Evolutionary conservation across 768 basidiomycete genomes (phyloP).

Genomic region (Tulasnella sp.): DNA sequence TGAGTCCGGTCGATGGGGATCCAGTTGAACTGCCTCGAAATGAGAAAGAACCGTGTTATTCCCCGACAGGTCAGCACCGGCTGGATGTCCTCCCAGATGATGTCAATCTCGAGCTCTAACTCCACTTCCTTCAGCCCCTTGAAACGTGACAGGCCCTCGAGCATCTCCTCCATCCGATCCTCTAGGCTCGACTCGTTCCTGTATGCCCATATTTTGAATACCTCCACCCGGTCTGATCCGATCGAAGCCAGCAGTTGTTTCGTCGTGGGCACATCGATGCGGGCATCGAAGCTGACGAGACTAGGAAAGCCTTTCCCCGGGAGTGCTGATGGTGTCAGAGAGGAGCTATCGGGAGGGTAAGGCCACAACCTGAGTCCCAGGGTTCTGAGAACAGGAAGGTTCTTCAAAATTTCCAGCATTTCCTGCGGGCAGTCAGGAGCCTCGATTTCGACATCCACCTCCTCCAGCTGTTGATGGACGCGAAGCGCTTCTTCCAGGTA

Average conservation of each 20-base stretch:
- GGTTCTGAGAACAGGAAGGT: background rate
- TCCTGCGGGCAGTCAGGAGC: background rate
- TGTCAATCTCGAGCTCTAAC: no score
- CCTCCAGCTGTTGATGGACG: background rate
- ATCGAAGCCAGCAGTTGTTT: background rate
- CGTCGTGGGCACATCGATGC: background rate
- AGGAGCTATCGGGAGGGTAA: background rate
- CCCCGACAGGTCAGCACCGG: background rate
- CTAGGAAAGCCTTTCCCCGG: background rate
- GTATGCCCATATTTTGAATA: background rate
- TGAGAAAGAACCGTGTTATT: background rate
- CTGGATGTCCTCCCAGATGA: background rate
- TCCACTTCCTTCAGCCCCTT: no score
- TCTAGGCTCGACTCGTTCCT: no score
- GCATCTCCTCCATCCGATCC: no score
- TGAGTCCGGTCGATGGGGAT: background rate
- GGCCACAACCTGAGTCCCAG: background rate
- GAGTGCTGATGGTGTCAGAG: background rate
- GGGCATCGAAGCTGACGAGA: background rate
- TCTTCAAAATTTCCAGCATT: background rate
- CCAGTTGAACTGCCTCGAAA: background rate
- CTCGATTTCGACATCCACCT: background rate
- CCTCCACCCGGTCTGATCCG: background rate
- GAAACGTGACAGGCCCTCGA: no score
- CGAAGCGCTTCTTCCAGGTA: background rate